A percentile compares a stretch with the other conserved stretches of the same genome.
phyloP scores from a whole-genome alignment of 768 basidiomycete genomes.

The Leccinum subgranulosum region DNA sequence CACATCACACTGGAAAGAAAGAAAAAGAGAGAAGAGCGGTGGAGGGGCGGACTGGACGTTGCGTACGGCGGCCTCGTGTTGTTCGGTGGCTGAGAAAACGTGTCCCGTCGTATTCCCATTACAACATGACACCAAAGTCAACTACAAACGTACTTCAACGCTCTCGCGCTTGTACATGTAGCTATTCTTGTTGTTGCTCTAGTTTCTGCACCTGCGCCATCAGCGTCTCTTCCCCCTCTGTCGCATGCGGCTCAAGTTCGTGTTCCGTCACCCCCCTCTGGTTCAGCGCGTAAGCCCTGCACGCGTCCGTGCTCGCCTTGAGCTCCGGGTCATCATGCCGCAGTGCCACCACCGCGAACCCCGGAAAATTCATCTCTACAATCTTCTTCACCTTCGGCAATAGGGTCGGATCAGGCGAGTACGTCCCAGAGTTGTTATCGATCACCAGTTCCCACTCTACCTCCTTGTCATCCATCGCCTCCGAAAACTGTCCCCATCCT shows the following conservation, averaged over 20 bases:
- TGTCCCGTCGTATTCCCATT: slow-evolving; percentile 28
- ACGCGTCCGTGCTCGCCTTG: slow-evolving; percentile 59
- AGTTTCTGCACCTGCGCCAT: slow-evolving; percentile 24
- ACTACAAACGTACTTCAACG: neutral
- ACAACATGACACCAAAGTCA: neutral
- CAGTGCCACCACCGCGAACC: slow-evolving; percentile 53
- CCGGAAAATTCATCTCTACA: slow-evolving; percentile 72
- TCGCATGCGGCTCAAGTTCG: slow-evolving; percentile 62
- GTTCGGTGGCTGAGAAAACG: slow-evolving; percentile 36
- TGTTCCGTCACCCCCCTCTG: slow-evolving; percentile 56
- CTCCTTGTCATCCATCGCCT: slow-evolving; percentile 48
- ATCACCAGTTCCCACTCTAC: slow-evolving; percentile 80
- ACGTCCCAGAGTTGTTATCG: slow-evolving; percentile 86
- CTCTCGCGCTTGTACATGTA: neutral
- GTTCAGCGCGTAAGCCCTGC: slow-evolving; percentile 60
- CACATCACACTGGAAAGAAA: slow-evolving; percentile 21
- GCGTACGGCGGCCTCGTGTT: slow-evolving; percentile 29
- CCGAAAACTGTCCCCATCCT: slow-evolving; percentile 64
- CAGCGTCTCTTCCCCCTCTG: slow-evolving; percentile 53
- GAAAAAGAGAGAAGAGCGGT: neutral
- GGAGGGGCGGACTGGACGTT: slow-evolving; percentile 8
- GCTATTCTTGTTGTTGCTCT: neutral
- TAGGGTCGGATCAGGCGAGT: slow-evolving; percentile 65
- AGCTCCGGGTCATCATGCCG: slow-evolving; percentile 55
- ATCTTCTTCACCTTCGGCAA: slow-evolving; percentile 59